Percentiles rank a stretch among this genome's conserved stretches.
Conservation (phyloP, 495 filamentous ascomycete genomes). For the Penicillium turbatum region DNA sequence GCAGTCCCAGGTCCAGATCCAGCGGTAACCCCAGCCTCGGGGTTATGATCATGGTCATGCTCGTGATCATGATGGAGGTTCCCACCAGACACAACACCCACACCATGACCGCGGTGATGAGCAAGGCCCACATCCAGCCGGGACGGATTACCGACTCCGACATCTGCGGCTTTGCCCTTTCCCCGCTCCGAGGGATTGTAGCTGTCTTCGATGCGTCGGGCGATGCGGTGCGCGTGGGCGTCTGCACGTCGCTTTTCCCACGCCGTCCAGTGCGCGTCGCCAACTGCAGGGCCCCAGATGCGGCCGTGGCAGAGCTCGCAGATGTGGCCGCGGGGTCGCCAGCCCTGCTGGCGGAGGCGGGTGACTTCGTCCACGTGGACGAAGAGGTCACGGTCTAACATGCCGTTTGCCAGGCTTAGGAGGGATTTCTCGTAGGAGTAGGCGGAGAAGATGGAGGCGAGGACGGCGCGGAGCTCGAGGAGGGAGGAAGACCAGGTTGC, state of each 20-base stretch:
- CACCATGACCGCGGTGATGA: constrained; percentile 15
- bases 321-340: constrained; percentile 78
- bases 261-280: constrained; percentile 69
- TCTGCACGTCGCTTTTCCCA: constrained; percentile 65
- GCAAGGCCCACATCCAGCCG: constrained; percentile 11
- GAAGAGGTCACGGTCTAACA: constrained; percentile 88
- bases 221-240: constrained; percentile 33
- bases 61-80: constrained; percentile 13
- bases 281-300: constrained; percentile 86
- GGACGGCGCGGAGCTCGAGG: constrained; percentile 77
- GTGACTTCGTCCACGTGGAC: constrained; percentile 73
- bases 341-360: constrained; percentile 75
- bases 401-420: constrained; percentile 73
- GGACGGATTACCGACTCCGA: constrained; percentile 17
- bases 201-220: constrained; percentile 26
- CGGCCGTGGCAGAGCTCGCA: constrained; percentile 82
- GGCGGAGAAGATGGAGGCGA: constrained; percentile 86
- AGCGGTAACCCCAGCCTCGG: background rate
- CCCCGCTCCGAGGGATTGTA: constrained; percentile 32
- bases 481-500: constrained; percentile 78
- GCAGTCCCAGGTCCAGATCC: background rate
- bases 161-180: constrained; percentile 42
- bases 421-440: constrained; percentile 92
- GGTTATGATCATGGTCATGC: constrained; percentile 10
- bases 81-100: background rate